These are phyloP conservation scores for Hanseniaspora guilliermondii DNA, from an alignment of 805 yeast species.

Conservation along the genomic window DNA sequence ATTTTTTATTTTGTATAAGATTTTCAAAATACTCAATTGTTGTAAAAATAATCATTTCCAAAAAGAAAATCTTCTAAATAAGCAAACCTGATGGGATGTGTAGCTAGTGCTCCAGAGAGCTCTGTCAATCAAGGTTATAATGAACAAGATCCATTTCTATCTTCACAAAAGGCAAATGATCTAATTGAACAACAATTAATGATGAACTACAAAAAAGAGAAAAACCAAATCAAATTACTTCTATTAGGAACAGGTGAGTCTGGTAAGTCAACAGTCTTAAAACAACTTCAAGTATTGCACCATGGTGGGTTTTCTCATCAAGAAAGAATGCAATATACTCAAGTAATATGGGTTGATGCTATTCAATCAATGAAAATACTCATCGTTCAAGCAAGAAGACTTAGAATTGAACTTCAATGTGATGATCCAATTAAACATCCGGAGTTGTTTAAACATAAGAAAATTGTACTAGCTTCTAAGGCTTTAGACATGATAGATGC, in stretches of 20 bases:
- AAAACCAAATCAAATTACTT: constrained; percentile 54
- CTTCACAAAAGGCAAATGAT: constrained; percentile 44
- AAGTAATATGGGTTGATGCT: constrained; percentile 87
- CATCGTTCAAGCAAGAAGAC: constrained; percentile 59
- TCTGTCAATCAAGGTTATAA: constrained; percentile 16
- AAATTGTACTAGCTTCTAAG: constrained; percentile 42
- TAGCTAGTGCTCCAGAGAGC: constrained; percentile 35
- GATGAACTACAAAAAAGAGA: constrained; percentile 40
- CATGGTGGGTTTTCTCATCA: constrained; percentile 71
- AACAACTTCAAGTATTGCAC: constrained; percentile 76
- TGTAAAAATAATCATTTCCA: background rate
- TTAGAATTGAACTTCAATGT: constrained; percentile 53
- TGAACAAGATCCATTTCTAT: constrained; percentile 42
- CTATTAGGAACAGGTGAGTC: constrained; percentile 91
- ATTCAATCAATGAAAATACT: constrained; percentile 71
- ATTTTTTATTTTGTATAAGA: too few relatives aligned
- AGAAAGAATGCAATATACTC: constrained; percentile 68
- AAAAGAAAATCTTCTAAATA: background rate
- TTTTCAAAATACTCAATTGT: too few relatives aligned
- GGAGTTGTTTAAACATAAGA: constrained; percentile 36
- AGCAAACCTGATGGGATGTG: constrained; percentile 51
- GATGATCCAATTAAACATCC: constrained; percentile 37
- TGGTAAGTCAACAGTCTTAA: constrained; percentile 85
- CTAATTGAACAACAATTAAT: constrained; percentile 52
- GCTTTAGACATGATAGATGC: constrained; percentile 54